phyloP scores from a whole-genome alignment of 1,139 yeast species.

The Candida mesenterica region DNA sequence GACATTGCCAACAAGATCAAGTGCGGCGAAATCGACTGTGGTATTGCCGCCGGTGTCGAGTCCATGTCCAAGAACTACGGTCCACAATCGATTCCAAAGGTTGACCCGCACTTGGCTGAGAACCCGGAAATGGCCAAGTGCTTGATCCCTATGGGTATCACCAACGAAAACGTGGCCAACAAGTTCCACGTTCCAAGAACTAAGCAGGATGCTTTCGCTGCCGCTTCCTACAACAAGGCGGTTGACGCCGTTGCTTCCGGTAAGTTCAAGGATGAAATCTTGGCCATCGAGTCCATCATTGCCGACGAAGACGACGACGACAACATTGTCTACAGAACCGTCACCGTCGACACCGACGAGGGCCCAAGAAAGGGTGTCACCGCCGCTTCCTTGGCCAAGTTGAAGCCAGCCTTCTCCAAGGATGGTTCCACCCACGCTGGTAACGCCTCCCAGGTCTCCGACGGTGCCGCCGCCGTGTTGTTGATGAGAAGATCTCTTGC shows the following conservation, averaged over 20 bases:
- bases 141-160: constrained; percentile 87
- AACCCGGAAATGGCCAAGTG: constrained; percentile 57
- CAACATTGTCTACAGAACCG: constrained; percentile 38
- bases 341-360: constrained; percentile 71
- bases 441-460: constrained; percentile 92
- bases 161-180: constrained; percentile 73
- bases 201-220: constrained; percentile 85
- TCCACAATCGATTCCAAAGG: constrained; percentile 62
- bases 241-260: constrained; percentile 70
- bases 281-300: constrained; percentile 63
- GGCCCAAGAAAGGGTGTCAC: constrained; percentile 92
- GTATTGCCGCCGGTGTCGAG: constrained; percentile 90
- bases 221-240: constrained; percentile 81
- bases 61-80: constrained; percentile 88
- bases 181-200: constrained; percentile 63
- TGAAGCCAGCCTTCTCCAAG: constrained; percentile 84
- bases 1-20: constrained; percentile 86
- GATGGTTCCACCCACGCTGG: constrained; percentile 93
- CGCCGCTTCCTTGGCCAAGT: constrained; percentile 65
- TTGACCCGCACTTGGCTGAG: constrained; percentile 50
- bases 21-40: constrained; percentile 85
- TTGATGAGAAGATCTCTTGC: constrained; percentile 89
- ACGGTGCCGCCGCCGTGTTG: constrained; percentile 91
- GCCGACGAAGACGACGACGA: constrained; percentile 53
- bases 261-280: constrained; percentile 77